These are phyloP conservation scores for Ophiostoma himal-ulmi DNA, from an alignment of 2,329 filamentous ascomycete species.

Conservation along the genomic window DNA sequence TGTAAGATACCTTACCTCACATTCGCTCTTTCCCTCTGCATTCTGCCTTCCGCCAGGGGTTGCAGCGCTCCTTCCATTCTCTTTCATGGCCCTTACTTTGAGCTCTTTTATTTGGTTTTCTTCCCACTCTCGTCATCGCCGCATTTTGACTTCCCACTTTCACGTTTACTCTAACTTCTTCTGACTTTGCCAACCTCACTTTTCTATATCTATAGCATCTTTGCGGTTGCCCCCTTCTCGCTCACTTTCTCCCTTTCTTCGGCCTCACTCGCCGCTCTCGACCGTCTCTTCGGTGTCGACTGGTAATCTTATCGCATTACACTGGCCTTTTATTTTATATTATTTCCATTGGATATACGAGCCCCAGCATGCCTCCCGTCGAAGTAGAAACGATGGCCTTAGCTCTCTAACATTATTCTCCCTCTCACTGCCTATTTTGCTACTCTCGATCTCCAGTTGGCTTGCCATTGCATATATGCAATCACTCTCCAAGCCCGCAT, in stretches of 20 bases:
- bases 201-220: slow-evolving; percentile 12
- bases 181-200: slow-evolving; percentile 16
- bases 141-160: not conserved
- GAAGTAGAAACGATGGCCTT: not conserved
- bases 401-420: not conserved
- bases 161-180: not conserved
- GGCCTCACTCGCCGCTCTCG: slow-evolving; percentile 10
- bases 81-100: not conserved
- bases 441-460: too few species aligned
- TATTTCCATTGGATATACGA: not conserved
- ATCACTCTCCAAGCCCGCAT: slow-evolving; percentile 1
- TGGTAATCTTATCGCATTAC: slow-evolving; percentile 6
- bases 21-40: slow-evolving; percentile 12
- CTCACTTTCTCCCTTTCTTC: slow-evolving; percentile 11
- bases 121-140: not conserved
- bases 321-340: not conserved
- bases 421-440: not conserved
- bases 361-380: not conserved
- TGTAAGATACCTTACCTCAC: not conserved
- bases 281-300: not conserved
- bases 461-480: slow-evolving; percentile 7
- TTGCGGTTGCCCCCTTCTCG: not conserved
- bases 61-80: not conserved
- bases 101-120: not conserved
- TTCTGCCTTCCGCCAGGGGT: slow-evolving; percentile 7